Conservation (phyloP, 1,284 basidiomycete species). For the Irpex sp. region DNA sequence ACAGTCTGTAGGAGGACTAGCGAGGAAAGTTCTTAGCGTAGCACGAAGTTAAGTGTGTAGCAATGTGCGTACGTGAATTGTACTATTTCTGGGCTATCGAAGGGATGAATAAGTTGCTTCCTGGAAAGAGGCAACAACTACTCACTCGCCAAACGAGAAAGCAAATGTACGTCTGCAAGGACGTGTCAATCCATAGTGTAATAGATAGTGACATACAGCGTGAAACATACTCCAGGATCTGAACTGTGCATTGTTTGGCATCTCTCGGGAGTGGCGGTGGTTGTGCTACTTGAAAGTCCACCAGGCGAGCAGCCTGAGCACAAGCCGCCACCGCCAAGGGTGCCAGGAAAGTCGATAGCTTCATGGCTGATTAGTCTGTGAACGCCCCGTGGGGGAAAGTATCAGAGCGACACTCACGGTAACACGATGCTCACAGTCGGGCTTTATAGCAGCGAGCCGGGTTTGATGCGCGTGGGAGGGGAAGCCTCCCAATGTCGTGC, state of each 20-base stretch:
- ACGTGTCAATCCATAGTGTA: not conserved
- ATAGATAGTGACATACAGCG: not conserved
- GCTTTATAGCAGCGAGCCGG: not conserved
- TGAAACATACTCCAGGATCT: conserved; percentile 43
- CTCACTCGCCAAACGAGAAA: conserved; percentile 64
- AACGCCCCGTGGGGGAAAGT: not conserved
- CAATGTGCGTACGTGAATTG: conserved; percentile 49
- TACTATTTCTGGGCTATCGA: conserved; percentile 57
- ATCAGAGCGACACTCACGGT: not conserved
- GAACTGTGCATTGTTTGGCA: conserved; percentile 57
- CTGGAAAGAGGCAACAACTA: conserved; percentile 9
- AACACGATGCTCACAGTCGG: not conserved
- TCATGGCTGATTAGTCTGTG: not conserved
- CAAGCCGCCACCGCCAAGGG: conserved; percentile 16
- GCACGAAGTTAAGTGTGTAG: not conserved
- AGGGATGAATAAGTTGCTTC: not conserved
- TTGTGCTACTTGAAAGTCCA: conserved; percentile 72
- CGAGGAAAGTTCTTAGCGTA: not conserved
- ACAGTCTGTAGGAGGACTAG: conserved; percentile 68
- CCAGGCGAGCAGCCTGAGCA: conserved; percentile 42
- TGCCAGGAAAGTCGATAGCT: conserved; percentile 12
- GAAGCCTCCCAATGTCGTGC: not conserved
- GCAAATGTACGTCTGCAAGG: conserved; percentile 61
- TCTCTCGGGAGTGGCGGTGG: conserved; percentile 60
- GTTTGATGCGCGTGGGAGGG: not conserved